Percentiles rank a stretch among this genome's conserved stretches.
These are phyloP conservation scores for Umbelopsis sp. DNA, from an alignment of 192 early-diverging fungal species.

Conservation along the genomic window DNA sequence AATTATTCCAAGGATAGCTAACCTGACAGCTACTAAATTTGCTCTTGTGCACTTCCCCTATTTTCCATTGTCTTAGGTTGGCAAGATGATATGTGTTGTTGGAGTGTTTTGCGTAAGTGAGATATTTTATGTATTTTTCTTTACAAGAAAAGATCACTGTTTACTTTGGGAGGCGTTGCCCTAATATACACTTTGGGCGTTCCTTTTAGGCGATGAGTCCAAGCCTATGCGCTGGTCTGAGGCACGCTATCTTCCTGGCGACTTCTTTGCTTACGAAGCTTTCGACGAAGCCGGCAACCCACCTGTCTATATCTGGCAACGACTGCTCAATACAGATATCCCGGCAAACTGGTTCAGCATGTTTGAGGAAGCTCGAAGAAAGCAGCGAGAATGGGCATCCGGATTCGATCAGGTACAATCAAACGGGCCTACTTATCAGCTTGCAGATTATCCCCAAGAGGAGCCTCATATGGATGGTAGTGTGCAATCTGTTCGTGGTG, in stretches of 20 bases:
- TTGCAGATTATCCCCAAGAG: neutral
- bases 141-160: neutral
- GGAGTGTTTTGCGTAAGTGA: conserved; percentile 38
- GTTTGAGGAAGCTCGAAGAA: conserved; percentile 41
- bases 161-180: neutral
- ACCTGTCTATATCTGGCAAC: conserved; percentile 40
- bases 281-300: conserved; percentile 44
- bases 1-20: conserved; percentile 1
- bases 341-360: conserved; percentile 41
- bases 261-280: conserved; percentile 39
- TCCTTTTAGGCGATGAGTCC: conserved; percentile 29
- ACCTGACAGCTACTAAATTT: neutral
- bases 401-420: conserved; percentile 20
- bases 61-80: conserved; percentile 29
- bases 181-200: neutral
- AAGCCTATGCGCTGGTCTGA: conserved; percentile 44
- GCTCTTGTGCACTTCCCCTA: neutral
- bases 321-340: conserved; percentile 28
- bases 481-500: neutral
- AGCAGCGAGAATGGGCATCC: conserved; percentile 32
- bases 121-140: neutral
- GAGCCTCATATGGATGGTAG: neutral
- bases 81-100: conserved; percentile 48
- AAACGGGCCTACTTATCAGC: conserved; percentile 5
- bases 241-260: conserved; percentile 41